These are phyloP conservation scores for Aphanomyces stellatus DNA, from an alignment of 352 stramenopile genomes.

Conservation along the genomic window DNA sequence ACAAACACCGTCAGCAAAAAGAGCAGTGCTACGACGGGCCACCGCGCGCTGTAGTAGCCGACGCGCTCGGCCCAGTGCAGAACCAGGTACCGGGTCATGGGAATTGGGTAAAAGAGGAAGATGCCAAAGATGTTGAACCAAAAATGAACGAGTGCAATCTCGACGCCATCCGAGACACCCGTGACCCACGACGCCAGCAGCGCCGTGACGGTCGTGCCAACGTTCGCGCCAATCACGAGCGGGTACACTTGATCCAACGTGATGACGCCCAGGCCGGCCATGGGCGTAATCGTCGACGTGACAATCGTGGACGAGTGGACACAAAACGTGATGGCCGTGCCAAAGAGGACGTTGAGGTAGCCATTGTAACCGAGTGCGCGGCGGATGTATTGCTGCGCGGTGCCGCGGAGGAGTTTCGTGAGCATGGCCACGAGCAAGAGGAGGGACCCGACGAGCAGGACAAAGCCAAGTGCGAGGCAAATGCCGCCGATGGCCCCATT, in stretches of 20 bases:
- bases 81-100: slow-evolving; percentile 62
- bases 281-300: slow-evolving; percentile 59
- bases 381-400: slow-evolving; percentile 56
- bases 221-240: slow-evolving; percentile 71
- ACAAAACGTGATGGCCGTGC: slow-evolving; percentile 49
- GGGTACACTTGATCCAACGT: slow-evolving; percentile 61
- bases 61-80: slow-evolving; percentile 58
- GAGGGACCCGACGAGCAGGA: slow-evolving; percentile 18
- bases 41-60: slow-evolving; percentile 52
- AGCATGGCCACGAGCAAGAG: slow-evolving; percentile 25
- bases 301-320: slow-evolving; percentile 75
- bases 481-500: slow-evolving; percentile 15
- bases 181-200: slow-evolving; percentile 57
- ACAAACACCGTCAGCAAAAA: slow-evolving; percentile 48
- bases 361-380: slow-evolving; percentile 66
- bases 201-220: slow-evolving; percentile 68
- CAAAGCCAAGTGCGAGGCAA: slow-evolving; percentile 17
- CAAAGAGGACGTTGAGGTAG: slow-evolving; percentile 60
- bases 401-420: slow-evolving; percentile 33
- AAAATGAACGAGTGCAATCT: slow-evolving; percentile 60
- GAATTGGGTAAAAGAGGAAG: slow-evolving; percentile 73
- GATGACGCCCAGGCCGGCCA: slow-evolving; percentile 60
- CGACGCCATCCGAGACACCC: slow-evolving; percentile 35
- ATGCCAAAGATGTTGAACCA: slow-evolving; percentile 77
- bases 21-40: slow-evolving; percentile 35